These are phyloP conservation scores for Sporothrix brasiliensis DNA, from an alignment of 2,329 filamentous ascomycete species.

Conservation along the genomic window DNA sequence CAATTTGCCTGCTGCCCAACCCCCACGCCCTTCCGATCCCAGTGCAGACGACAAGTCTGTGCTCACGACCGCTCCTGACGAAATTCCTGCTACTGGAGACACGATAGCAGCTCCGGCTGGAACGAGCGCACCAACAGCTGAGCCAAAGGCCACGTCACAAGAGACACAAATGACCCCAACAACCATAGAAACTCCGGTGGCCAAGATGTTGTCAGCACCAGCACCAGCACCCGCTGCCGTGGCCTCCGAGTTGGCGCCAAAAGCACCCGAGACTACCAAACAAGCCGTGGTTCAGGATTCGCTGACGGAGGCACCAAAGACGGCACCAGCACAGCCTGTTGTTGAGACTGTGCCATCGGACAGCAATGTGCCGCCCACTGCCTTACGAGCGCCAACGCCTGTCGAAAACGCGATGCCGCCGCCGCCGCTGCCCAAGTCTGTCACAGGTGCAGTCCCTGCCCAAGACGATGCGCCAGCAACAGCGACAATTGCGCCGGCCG, in stretches of 20 bases:
- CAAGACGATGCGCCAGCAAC: background rate
- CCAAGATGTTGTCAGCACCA: background rate
- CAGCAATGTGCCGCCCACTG: too few relatives aligned
- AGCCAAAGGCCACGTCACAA: background rate
- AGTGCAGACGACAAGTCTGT: background rate
- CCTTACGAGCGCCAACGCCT: background rate
- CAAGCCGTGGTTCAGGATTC: background rate
- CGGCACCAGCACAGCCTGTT: background rate
- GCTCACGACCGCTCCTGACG: background rate
- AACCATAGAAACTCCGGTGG: background rate
- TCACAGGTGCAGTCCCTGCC: background rate
- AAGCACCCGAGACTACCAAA: background rate
- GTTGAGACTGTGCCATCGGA: background rate
- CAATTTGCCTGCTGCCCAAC: background rate
- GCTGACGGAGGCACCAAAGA: background rate
- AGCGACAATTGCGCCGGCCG: background rate
- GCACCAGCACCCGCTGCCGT: background rate
- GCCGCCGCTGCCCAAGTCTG: constrained; percentile 6
- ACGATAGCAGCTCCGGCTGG: background rate
- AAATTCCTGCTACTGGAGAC: background rate
- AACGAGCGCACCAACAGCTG: background rate
- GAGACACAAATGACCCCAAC: background rate
- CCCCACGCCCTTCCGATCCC: background rate
- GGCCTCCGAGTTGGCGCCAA: background rate
- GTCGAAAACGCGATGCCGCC: constrained; percentile 13